Conservation (phyloP, 176 grass and related monocot genomes). For the Oryza rufipogon region DNA sequence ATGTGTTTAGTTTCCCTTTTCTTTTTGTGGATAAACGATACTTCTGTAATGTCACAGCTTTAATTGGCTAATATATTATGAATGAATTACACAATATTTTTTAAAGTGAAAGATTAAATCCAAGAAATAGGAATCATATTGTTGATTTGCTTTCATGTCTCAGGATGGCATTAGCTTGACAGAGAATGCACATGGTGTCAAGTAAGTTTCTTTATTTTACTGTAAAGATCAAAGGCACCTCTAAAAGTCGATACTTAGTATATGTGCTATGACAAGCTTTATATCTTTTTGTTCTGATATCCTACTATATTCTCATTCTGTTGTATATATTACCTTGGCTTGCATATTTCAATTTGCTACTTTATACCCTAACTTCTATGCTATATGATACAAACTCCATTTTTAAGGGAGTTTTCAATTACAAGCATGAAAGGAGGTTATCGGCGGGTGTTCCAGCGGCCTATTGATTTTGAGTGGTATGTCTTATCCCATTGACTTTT, state of each 20-base stretch:
- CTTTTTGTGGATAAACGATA: neutral
- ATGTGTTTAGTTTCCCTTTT: neutral
- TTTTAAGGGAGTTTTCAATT: conserved; percentile 92
- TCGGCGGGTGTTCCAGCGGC: conserved; percentile 83
- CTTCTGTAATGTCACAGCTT: conserved; percentile 16
- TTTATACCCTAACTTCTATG: conserved; percentile 22
- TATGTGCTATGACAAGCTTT: neutral
- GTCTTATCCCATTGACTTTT: conserved; percentile 21
- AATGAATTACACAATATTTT: neutral
- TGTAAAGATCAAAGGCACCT: conserved; percentile 5
- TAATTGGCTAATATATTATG: conserved; percentile 1
- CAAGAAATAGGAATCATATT: neutral
- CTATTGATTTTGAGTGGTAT: conserved; percentile 85
- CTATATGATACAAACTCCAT: conserved; percentile 36
- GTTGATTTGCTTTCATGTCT: conserved; percentile 48
- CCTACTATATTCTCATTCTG: neutral
- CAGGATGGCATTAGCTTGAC: conserved; percentile 97
- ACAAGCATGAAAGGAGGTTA: conserved; percentile 93
- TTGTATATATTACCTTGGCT: neutral
- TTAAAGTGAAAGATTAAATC: conserved; percentile 5
- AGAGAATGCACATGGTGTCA: conserved; percentile 81
- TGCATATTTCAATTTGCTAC: conserved; percentile 20
- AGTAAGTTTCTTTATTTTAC: conserved; percentile 63
- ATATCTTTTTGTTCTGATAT: neutral
- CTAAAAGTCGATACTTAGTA: neutral